phyloP scores from a whole-genome alignment of 1,284 basidiomycete genomes.

The Heterobasidion irregulare region DNA sequence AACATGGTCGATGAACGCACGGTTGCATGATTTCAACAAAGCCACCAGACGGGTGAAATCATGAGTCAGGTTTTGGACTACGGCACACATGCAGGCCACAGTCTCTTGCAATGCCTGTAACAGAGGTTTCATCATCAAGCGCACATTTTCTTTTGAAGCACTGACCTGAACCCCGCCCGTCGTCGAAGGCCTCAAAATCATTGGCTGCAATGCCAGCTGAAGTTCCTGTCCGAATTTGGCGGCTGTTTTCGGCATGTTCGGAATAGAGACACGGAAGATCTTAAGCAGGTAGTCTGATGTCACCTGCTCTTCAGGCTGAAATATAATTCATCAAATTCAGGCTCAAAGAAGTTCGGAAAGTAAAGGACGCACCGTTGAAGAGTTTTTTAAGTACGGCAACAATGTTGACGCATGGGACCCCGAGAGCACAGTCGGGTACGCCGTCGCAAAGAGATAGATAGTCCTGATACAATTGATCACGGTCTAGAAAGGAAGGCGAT shows the following conservation, averaged over 20 bases:
- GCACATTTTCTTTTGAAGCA: not conserved
- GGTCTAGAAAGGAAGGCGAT: slow-evolving; percentile 38
- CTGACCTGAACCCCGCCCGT: slow-evolving; percentile 56
- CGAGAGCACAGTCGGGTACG: slow-evolving; percentile 77
- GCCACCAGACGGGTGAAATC: slow-evolving; percentile 74
- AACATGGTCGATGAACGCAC: slow-evolving; percentile 29
- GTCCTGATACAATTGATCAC: slow-evolving; percentile 78
- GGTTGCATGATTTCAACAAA: slow-evolving; percentile 76
- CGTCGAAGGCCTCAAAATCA: slow-evolving; percentile 77
- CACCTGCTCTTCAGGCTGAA: slow-evolving; percentile 72
- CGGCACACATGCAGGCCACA: slow-evolving; percentile 85
- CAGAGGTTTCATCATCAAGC: not conserved
- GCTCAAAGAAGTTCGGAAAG: not conserved
- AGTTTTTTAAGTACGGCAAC: slow-evolving; percentile 82
- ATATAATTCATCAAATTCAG: slow-evolving; percentile 5
- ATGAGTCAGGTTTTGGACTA: slow-evolving; percentile 80
- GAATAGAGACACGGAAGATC: slow-evolving; percentile 81
- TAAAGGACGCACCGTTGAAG: slow-evolving; percentile 47
- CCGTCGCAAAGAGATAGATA: slow-evolving; percentile 73
- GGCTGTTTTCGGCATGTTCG: slow-evolving; percentile 82
- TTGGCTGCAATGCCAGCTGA: slow-evolving; percentile 73
- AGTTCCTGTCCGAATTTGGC: slow-evolving; percentile 82
- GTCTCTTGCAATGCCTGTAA: slow-evolving; percentile 77
- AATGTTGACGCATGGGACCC: slow-evolving; percentile 74
- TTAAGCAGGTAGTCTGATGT: slow-evolving; percentile 81